Conservation (phyloP, 1,139 yeast genomes). For the Hemisphaericaspora subhashii region DNA sequence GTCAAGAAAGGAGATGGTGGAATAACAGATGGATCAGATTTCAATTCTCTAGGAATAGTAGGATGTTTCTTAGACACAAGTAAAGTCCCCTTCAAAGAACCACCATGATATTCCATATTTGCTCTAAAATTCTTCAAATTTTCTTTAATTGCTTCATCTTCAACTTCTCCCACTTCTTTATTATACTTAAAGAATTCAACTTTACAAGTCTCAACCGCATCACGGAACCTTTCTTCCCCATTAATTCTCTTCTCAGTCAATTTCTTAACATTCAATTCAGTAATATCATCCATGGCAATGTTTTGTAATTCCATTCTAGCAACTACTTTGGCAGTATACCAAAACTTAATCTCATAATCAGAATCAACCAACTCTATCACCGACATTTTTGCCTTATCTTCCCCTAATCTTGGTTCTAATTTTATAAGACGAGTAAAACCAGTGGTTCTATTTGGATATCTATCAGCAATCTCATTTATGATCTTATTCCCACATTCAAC, state of each 20-base stretch:
- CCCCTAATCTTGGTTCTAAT: conserved; percentile 78
- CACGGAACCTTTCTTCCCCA: conserved; percentile 55
- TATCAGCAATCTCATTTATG: conserved; percentile 58
- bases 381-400: conserved; percentile 91
- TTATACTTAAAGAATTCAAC: conserved; percentile 49
- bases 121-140: conserved; percentile 38
- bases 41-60: conserved; percentile 32
- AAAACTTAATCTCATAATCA: conserved; percentile 70
- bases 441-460: conserved; percentile 65
- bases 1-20: conserved; percentile 41
- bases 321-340: conserved; percentile 76
- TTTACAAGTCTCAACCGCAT: conserved; percentile 68
- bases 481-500: conserved; percentile 54
- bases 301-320: conserved; percentile 76
- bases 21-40: conserved; percentile 18
- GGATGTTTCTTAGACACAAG: conserved; percentile 37
- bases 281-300: conserved; percentile 58
- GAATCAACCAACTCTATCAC: conserved; percentile 83
- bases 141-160: conserved; percentile 23
- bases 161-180: conserved; percentile 26
- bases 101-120: conserved; percentile 29
- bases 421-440: conserved; percentile 87
- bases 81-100: conserved; percentile 25
- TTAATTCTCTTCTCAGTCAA: conserved; percentile 45
- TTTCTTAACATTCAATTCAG: conserved; percentile 57